Evolutionary conservation across 2,329 filamentous ascomycete species (phyloP).

Genomic region (Fusarium annulatum): DNA sequence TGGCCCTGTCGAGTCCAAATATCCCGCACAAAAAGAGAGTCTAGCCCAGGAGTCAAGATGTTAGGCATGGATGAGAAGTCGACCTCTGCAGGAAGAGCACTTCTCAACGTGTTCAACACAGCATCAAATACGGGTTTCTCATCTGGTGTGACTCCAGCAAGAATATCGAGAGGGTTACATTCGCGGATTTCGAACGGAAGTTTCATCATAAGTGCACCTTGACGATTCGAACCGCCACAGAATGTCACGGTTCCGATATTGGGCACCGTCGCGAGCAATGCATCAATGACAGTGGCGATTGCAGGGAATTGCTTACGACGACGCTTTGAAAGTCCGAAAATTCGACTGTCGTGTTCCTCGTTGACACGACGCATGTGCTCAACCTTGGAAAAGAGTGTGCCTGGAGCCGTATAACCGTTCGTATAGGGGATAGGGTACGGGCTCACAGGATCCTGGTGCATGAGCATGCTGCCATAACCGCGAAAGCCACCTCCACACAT

Average conservation of each 20-base stretch:
- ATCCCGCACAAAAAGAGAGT: conserved; percentile 58
- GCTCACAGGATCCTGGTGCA: conserved; percentile 77
- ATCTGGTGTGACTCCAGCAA: conserved; percentile 39
- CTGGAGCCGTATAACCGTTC: conserved; percentile 78
- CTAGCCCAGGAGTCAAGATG: conserved; percentile 57
- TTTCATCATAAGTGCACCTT: conserved; percentile 82
- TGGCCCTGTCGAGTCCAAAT: conserved; percentile 65
- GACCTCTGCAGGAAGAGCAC: conserved; percentile 56
- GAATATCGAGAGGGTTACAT: conserved; percentile 69
- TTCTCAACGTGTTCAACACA: conserved; percentile 52
- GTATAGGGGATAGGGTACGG: conserved; percentile 88
- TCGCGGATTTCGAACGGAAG: conserved; percentile 69
- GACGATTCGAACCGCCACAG: conserved; percentile 87
- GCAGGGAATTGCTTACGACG: conserved; percentile 85
- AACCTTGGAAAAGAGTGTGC: conserved; percentile 68
- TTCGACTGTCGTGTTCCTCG: conserved; percentile 62
- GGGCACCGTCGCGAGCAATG: conserved; percentile 76
- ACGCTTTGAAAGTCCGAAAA: conserved; percentile 83
- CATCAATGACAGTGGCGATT: conserved; percentile 82
- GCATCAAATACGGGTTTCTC: conserved; percentile 51
- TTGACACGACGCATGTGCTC: conserved; percentile 64
- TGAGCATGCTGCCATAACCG: conserved; percentile 90
- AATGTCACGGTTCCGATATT: conserved; percentile 80
- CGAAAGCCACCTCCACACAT: conserved; percentile 91
- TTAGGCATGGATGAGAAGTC: conserved; percentile 53